Evolutionary conservation across 257 asterid species (phyloP), one percentile per base, ranked within the genome.

Genomic region (Plantago ovata): DNA sequence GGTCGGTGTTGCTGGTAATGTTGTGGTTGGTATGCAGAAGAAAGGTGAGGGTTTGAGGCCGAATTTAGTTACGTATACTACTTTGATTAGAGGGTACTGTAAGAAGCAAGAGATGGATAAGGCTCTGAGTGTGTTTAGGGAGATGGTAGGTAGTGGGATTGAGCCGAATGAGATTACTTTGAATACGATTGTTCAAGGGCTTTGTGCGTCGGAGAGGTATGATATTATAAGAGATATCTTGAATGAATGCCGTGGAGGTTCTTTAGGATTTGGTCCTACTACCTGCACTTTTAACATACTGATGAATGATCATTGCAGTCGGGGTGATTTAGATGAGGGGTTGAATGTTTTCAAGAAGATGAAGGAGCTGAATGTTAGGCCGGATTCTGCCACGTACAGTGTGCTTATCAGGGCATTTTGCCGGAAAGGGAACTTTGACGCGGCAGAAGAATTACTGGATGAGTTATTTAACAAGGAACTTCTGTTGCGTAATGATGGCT

Each of bases 51-150:
- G 62, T 22, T 79, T 82, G 80, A 81, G 69, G 72, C 96, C 98
- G 2, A 79, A 82, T 75, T 84, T 87, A 66, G 80, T 90, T 56
- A 87, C 76, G 32, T 90, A 90, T 71, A 90, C 95, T 13, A 79
- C 91, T 51, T 77, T 90, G 94, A 71, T 90, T n/a, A 77, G 86
- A 82, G 96, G 97, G 49, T 86, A 79, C 69, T 90, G 95, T 62
- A 77, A 65, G 58, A 90, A 81, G 63, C 78, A 49, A 24, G 82
- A 72, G 53, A 74, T 84, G n/a, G 72, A 72, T 3, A 72, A 57
- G 65, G 95, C 90, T 19, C 67, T 82, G 62, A 65, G 54, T 52
- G 75, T 82, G 77, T 67, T 79, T 7, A 76, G 53, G 40, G 84
- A 86, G 76, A 82, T 86, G 93, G 73, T 71, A 14, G 65, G 38